Evolutionary conservation across 176 grass and related monocot species (phyloP).

Genomic region (Poa annua): DNA sequence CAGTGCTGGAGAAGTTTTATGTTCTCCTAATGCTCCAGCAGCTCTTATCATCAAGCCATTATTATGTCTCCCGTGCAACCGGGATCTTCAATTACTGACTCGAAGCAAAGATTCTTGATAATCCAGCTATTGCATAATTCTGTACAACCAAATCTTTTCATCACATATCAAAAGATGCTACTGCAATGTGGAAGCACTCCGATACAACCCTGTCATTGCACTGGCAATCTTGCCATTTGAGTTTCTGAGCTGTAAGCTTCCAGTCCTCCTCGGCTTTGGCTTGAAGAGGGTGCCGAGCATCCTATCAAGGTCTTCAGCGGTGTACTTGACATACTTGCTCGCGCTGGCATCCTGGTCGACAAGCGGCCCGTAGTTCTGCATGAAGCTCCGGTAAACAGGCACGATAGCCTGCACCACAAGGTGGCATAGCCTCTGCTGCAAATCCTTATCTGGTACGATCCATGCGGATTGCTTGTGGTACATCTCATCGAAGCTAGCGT

Average conservation of each 20-base stretch:
- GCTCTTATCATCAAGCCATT: constrained; percentile 37
- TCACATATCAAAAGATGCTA: constrained; percentile 39
- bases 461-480: constrained; percentile 81
- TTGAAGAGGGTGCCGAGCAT: constrained; percentile 77
- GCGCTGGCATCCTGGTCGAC: constrained; percentile 62
- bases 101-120: constrained; percentile 24
- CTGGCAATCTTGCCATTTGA: constrained; percentile 70
- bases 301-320: constrained; percentile 61
- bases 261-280: constrained; percentile 55
- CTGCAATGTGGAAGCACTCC: constrained; percentile 69
- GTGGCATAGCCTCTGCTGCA: constrained; percentile 80
- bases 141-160: constrained; percentile 32
- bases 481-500: constrained; percentile 80
- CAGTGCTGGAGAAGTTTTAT: constrained; percentile 40
- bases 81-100: constrained; percentile 25
- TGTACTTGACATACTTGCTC: constrained; percentile 83
- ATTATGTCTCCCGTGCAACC: neutral
- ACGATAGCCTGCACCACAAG: constrained; percentile 81
- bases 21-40: constrained; percentile 44
- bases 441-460: constrained; percentile 76
- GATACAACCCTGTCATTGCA: constrained; percentile 62
- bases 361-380: constrained; percentile 96
- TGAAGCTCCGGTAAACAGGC: constrained; percentile 93
- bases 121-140: constrained; percentile 40
- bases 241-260: constrained; percentile 68